Percentiles rank a stretch among this genome's conserved stretches.
Evolutionary conservation across 352 stramenopile species (phyloP).

Genomic region (Pythium folliculosum): DNA sequence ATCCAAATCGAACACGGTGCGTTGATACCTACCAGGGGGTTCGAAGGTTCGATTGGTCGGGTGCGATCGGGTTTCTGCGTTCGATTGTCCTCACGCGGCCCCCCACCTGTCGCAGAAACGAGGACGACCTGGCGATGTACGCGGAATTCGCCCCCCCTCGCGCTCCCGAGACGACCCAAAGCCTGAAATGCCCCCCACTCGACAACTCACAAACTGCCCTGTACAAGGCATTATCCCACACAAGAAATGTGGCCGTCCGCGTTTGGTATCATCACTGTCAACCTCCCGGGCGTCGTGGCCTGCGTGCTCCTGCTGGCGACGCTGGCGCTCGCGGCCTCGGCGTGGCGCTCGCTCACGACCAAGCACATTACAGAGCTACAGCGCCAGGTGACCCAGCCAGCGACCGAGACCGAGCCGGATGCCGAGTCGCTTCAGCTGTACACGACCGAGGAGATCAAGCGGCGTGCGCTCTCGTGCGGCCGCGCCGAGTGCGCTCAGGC

Average conservation of each 20-base stretch:
- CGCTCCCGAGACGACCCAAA: too few relatives aligned
- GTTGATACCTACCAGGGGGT: too few relatives aligned
- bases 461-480: slow-evolving; percentile 1
- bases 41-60: too few relatives aligned
- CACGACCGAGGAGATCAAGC: slow-evolving; percentile 8
- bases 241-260: neutral
- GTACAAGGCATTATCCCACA: too few relatives aligned
- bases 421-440: neutral
- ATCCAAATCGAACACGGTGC: too few relatives aligned
- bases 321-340: neutral
- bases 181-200: too few relatives aligned
- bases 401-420: neutral
- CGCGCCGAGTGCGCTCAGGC: neutral
- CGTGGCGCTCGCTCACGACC: neutral
- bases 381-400: neutral
- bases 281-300: neutral
- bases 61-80: too few relatives aligned
- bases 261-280: neutral
- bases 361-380: too few relatives aligned
- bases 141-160: neutral
- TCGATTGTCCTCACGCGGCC: neutral
- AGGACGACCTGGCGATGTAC: neutral
- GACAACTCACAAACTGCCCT: too few relatives aligned
- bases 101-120: neutral
- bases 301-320: neutral